These are phyloP conservation scores for Dissophora ornata DNA, from an alignment of 192 early-diverging fungal genomes.

Conservation along the genomic window DNA sequence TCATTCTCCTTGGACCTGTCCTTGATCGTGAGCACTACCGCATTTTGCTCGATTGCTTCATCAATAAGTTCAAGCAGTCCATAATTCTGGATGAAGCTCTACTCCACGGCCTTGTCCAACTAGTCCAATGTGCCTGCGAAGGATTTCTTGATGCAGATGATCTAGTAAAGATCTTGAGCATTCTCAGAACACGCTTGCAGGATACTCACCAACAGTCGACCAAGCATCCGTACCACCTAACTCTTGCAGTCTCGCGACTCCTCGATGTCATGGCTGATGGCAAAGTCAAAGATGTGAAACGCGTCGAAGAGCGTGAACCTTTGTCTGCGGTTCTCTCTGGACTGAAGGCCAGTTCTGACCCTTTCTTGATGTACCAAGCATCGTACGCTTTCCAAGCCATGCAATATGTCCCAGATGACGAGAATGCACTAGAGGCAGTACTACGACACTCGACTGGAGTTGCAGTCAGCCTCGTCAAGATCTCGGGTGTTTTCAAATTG, in stretches of 20 bases:
- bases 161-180: neutral
- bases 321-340: neutral
- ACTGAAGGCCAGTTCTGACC: neutral
- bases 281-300: slow-evolving; percentile 8
- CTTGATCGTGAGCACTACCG: neutral
- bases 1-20: neutral
- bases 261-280: neutral
- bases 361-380: neutral
- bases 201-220: neutral
- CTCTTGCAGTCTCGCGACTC: neutral
- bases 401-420: neutral
- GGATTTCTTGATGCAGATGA: neutral
- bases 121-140: neutral
- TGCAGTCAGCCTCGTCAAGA: neutral
- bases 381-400: slow-evolving; percentile 4
- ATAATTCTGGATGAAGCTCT: neutral
- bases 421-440: neutral
- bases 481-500: neutral
- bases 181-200: neutral
- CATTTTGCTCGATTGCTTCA: neutral
- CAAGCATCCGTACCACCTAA: neutral
- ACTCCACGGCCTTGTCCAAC: neutral
- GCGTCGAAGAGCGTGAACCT: neutral
- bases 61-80: neutral
- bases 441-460: neutral